These are phyloP conservation scores for Macrophomina phaseolina DNA, from an alignment of 2,329 filamentous ascomycete species.

Conservation along the genomic window DNA sequence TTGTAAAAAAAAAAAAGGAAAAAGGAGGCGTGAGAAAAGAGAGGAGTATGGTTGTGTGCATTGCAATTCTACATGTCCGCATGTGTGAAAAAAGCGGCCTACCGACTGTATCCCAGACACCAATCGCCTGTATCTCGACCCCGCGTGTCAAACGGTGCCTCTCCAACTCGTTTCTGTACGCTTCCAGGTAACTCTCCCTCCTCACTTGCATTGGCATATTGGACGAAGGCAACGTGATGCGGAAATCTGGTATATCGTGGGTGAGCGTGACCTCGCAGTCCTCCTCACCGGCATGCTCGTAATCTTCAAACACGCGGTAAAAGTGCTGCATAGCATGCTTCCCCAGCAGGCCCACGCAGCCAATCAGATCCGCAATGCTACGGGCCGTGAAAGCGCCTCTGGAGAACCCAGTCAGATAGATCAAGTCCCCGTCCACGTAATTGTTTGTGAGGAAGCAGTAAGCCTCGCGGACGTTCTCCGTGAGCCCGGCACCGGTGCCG, in stretches of 20 bases:
- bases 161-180: slow-evolving; percentile 48
- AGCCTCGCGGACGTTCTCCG: slow-evolving; percentile 62
- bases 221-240: neutral
- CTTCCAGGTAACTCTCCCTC: slow-evolving; percentile 29
- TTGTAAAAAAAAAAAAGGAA: neutral
- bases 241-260: slow-evolving; percentile 20
- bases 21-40: neutral
- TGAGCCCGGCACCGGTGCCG: slow-evolving; percentile 38
- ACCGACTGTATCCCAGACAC: slow-evolving; percentile 61
- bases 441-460: slow-evolving; percentile 69
- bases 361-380: slow-evolving; percentile 34
- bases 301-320: slow-evolving; percentile 32
- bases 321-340: slow-evolving; percentile 31
- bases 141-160: slow-evolving; percentile 44
- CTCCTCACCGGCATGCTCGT: slow-evolving; percentile 30
- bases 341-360: slow-evolving; percentile 32
- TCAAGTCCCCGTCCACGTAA: slow-evolving; percentile 62
- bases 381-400: slow-evolving; percentile 61
- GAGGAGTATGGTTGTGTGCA: no score
- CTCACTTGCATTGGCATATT: slow-evolving; percentile 7
- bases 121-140: slow-evolving; percentile 56
- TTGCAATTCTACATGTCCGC: no score
- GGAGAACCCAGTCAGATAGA: slow-evolving; percentile 61
- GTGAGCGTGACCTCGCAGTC: slow-evolving; percentile 17
- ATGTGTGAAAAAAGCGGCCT: slow-evolving; percentile 21